Base-by-base conservation (phyloP, 2,329 filamentous ascomycete species). In the Pseudocercospora pini-densiflorae region DNA sequence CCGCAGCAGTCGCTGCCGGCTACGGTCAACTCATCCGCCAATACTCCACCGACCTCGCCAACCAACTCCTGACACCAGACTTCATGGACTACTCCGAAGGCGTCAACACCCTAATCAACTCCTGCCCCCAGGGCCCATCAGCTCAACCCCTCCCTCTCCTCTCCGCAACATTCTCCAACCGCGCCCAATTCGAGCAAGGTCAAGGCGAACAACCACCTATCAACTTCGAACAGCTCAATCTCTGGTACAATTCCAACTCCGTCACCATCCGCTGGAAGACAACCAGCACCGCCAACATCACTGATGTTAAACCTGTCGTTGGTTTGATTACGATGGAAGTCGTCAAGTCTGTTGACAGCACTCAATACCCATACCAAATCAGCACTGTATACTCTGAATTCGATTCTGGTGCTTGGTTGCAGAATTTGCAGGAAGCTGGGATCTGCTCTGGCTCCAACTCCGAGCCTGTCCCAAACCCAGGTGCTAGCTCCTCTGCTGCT, bases 21-120 rank as follows among this genome's bases (percentile, higher is more conserved):
- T 77, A 72, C 51, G 75, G 68, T 61, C 53, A 70, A 51, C 71
- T 77, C 53, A 76, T 77, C 63, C 66, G 70, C 53, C 63, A 64
- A 64, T 77, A 76, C 70, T 69, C 65, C 62, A 61, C 70, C 19
- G 66, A 51, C 6, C 62, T 72, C 40, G 75, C 76, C 29, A 66
- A 74, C 24, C 66, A 64, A 2, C 61, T 72, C 12, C 70, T 77
- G 21, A 61, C 70, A 23, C 24, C 58, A 0, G 64, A 74, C 68
- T 77, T 76, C 66, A 73, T 67, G 65, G 76, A 77, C 70, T 76
- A 76, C 65, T 72, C 73, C 53, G 74, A 75, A 62, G 72, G 71
- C 64, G 76, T 77, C 69, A 77, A 77, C 68, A 73, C 74, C 7
- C 61, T 77, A 16, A 77, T 77, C 68, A 73, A 75, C 71, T 67